Base-by-base conservation (phyloP, 2,329 filamentous ascomycete species). In the Atkinsonella hypoxylon region DNA sequence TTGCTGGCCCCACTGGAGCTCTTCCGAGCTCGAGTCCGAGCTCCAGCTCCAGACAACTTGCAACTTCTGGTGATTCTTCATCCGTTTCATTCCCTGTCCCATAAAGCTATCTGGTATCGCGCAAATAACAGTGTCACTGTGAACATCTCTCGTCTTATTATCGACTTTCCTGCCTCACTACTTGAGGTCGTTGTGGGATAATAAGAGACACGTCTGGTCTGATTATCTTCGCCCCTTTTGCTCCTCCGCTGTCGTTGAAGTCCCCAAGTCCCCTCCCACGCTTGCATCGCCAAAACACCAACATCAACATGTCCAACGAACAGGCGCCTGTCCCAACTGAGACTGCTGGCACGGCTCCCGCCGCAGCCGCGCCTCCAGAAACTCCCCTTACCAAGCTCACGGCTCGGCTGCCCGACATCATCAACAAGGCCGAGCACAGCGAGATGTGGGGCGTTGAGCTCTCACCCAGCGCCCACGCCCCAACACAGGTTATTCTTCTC, bases 381-480 rank as follows among this genome's bases (percentile, higher is more conserved):
- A 67, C 65, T 13, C 59, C 72, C 12, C 70, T 87, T 34, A 65
- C 67, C 48, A 70, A 77, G 54, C 74, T 89, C 55, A 77, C 80
- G 54, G 70, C 72, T 10, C 72, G 73, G 31, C 73, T 90, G 34
- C 69, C 77, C 6, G 66, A 72, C 7, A 77, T 89, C 53, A 67
- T 82, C 53, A 68, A 71, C 46, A 71, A 75, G 53, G 70, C 78
- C 48, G 74, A 70, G 15, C 77, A 95, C 67, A 70, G 70, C 48
- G 89, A 96, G 73, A 87, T 96, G 76, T 97, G 90, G 81, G 90
- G 90, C 46, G 81, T 96, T 49, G 72, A 77, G 32, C 79, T 96
- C 43, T 67, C 67, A 10, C 20, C 36, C 13, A 67, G 70, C 18
- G 66, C 69, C 40, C 76, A 89, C 59, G 75, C 90, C 48, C 87